These are phyloP conservation scores for Croton laevigatus DNA, from an alignment of 441 rosid species.

Conservation along the genomic window DNA sequence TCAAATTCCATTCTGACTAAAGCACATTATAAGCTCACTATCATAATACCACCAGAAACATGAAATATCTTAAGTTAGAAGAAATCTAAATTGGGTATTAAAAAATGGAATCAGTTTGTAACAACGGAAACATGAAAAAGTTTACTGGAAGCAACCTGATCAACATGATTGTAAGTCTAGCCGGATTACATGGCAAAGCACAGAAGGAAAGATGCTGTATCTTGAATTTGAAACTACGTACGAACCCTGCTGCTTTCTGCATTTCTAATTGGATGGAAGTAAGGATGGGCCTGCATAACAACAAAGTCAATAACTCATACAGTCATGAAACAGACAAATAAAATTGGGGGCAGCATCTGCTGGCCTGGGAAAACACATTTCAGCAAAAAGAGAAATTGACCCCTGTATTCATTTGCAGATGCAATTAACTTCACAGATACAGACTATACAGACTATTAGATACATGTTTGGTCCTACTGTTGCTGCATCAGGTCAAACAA, in stretches of 20 bases:
- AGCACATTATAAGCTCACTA: not conserved
- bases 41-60: not conserved
- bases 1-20: conserved; percentile 17
- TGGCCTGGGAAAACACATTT: not conserved
- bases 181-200: conserved; percentile 22
- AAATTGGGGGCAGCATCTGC: conserved; percentile 10
- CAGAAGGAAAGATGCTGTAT: conserved; percentile 11
- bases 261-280: conserved; percentile 76
- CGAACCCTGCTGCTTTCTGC: conserved; percentile 85
- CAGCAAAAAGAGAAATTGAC: not conserved
- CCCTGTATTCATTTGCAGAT: conserved; percentile 5
- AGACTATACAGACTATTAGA: not conserved
- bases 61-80: not conserved
- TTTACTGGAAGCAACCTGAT: conserved; percentile 21
- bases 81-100: not conserved
- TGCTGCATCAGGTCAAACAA: not conserved
- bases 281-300: conserved; percentile 61
- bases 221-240: conserved; percentile 29
- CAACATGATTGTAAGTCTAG: conserved; percentile 20
- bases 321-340: not conserved
- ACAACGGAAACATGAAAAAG: conserved; percentile 5
- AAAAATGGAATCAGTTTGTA: conserved; percentile 14
- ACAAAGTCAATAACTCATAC: not conserved
- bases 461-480: not conserved
- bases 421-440: not conserved